Evolutionary conservation across 768 basidiomycete species (phyloP), one percentile per base, ranked within the genome.

Genomic region (Gyrodon lividus): DNA sequence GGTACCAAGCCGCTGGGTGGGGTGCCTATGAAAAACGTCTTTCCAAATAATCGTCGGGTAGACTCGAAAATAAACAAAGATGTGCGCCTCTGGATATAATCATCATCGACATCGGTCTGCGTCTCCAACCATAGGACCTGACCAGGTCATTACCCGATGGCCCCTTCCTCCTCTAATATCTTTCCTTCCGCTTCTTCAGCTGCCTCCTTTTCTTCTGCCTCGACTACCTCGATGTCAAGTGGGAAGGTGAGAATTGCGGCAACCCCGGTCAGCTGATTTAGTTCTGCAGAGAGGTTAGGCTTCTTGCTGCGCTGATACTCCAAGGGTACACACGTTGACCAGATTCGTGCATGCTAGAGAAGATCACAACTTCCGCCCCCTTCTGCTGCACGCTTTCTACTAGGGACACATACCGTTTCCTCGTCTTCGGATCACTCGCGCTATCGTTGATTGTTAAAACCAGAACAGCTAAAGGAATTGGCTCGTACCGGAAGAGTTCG

Each of bases 341-440:
- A 19, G 91, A 92, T 72, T 99, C 97, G 65, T 99, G 97, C 97
- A 99, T 98, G 62, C 94, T 98, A 4, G 96, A 98, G 70, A 98
- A 99, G 57, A 98, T 94, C 17, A 98, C 77, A 5, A 94, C 94
- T 64, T 98, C 95, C 22, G 86, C 96, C 22, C 94, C 92, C 57
- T 89, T 91, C 41, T 83, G 78, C 59, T 87, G 84, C 14, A 98
- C 93, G 31, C 82, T 83, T 69, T 99, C 96, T 1, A 96, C 93
- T 31, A 98, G 76, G 41, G 71, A 74, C 28, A 99, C 95, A 60
- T 90, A 98, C 65, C 79, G 83, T 66, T 87, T 96, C 43, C 97
- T 77, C 45, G 81, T 78, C 17, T 68, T 70, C 5, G 89, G 86
- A 56, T 97, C 86, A 59, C 84, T 90, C 33, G 96, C 83, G 48